Conservation (phyloP, 768 basidiomycete genomes). For the Leccinum longicurvipes region DNA sequence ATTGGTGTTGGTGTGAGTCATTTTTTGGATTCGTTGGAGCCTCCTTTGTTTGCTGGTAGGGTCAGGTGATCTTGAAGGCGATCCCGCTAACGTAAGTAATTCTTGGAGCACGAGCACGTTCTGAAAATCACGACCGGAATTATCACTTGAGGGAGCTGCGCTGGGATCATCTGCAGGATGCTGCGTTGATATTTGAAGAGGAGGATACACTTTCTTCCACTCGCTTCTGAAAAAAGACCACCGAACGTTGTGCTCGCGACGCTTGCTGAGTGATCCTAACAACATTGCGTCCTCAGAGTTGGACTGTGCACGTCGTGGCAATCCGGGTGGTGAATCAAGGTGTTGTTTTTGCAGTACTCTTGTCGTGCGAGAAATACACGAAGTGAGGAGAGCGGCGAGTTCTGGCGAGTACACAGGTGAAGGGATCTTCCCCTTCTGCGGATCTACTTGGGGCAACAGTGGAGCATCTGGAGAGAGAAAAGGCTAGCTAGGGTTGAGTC, state of each 20-base stretch:
- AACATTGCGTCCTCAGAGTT: constrained; percentile 54
- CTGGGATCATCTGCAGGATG: constrained; percentile 5
- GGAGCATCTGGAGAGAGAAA: constrained; percentile 44
- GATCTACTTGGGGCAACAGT: constrained; percentile 48
- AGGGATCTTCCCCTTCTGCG: constrained; percentile 48
- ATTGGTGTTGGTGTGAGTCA: constrained; percentile 1
- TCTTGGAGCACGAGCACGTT: constrained; percentile 42
- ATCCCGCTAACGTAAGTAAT: constrained; percentile 43
- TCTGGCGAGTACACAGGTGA: constrained; percentile 66
- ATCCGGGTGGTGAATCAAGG: constrained; percentile 47
- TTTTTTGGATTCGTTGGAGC: neutral
- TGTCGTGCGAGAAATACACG: constrained; percentile 41
- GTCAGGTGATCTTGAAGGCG: constrained; percentile 20
- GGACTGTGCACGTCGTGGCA: constrained; percentile 58
- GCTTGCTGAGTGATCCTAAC: constrained; percentile 66
- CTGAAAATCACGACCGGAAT: constrained; percentile 39
- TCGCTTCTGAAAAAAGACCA: constrained; percentile 61
- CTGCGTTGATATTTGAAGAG: constrained; percentile 48
- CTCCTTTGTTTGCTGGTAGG: constrained; percentile 31
- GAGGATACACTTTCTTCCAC: constrained; percentile 54
- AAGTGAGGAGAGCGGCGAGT: constrained; percentile 60
- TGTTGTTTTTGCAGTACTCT: constrained; percentile 41
- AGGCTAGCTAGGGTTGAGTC: constrained; percentile 40
- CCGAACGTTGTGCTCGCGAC: constrained; percentile 69
- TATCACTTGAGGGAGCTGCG: constrained; percentile 9